phyloP scores from a whole-genome alignment of 495 filamentous ascomycete species.

The Parathielavia appendiculata region DNA sequence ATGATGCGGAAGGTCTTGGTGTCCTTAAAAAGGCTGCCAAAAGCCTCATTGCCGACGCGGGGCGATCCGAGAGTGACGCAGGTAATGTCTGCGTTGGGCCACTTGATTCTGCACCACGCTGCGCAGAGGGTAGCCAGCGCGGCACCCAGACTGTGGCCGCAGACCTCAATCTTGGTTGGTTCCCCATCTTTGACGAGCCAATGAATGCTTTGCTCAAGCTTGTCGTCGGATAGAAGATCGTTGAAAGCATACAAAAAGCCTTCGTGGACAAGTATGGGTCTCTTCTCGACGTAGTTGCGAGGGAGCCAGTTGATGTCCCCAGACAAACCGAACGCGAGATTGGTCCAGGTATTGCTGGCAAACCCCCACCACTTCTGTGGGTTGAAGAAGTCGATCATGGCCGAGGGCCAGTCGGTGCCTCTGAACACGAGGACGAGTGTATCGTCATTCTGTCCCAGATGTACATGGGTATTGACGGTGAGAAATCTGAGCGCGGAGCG shows the following conservation, averaged over 20 bases:
- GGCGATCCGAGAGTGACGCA: constrained; percentile 10
- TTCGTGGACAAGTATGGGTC: constrained; percentile 1
- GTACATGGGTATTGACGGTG: constrained; percentile 10
- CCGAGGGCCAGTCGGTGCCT: constrained; percentile 10
- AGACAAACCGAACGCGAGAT: constrained; percentile 6
- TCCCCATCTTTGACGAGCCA: neutral
- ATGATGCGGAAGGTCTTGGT: neutral
- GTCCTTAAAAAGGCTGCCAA: neutral
- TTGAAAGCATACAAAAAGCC: constrained; percentile 8
- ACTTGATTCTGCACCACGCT: constrained; percentile 4
- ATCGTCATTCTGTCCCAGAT: neutral
- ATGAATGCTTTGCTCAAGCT: neutral
- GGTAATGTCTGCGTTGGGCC: constrained; percentile 1
- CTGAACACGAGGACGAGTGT: constrained; percentile 8
- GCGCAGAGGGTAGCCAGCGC: constrained; percentile 8
- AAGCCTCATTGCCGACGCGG: constrained; percentile 2
- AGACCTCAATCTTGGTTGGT: constrained; percentile 2
- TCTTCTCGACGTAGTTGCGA: neutral
- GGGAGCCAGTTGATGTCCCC: constrained; percentile 6
- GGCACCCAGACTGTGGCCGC: constrained; percentile 12
- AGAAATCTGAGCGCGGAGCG: neutral
- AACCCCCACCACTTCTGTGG: constrained; percentile 9
- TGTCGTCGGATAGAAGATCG: neutral
- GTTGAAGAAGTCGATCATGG: constrained; percentile 4
- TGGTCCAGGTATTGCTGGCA: constrained; percentile 10